phyloP scores from a whole-genome alignment of 1,284 basidiomycete genomes.

The Schizopora paradoxa region DNA sequence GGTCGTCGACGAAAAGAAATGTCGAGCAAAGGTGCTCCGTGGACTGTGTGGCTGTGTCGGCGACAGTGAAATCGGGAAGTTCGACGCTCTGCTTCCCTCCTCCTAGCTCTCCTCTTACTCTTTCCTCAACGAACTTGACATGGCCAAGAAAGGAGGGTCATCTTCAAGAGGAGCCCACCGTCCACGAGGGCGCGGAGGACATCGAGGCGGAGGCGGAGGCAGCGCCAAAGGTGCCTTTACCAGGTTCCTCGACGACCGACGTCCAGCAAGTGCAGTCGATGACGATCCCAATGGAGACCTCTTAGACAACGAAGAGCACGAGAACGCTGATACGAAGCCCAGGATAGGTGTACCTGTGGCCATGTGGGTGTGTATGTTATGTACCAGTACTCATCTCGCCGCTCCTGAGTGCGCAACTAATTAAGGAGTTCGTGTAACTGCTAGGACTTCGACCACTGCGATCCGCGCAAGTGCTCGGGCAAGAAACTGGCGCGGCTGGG shows the following conservation, averaged over 20 bases:
- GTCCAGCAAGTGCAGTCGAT: constrained; percentile 50
- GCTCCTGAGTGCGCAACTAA: not conserved
- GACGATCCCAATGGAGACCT: constrained; percentile 28
- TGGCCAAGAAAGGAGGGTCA: constrained; percentile 39
- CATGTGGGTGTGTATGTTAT: constrained; percentile 73
- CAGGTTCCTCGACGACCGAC: constrained; percentile 26
- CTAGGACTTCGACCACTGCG: constrained; percentile 96
- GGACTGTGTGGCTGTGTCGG: too few relatives aligned
- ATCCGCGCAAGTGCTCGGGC: constrained; percentile 90
- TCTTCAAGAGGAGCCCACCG: constrained; percentile 21
- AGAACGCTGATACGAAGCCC: constrained; percentile 31
- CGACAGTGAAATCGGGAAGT: too few relatives aligned
- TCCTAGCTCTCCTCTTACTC: too few relatives aligned
- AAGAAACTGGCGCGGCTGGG: constrained; percentile 89
- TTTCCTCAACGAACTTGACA: constrained; percentile 21
- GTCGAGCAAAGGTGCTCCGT: too few relatives aligned
- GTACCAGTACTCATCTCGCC: not conserved
- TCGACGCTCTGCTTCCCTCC: too few relatives aligned
- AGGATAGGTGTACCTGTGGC: constrained; percentile 67
- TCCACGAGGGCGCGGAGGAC: constrained; percentile 14
- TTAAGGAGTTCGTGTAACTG: constrained; percentile 4
- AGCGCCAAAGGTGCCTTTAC: constrained; percentile 21
- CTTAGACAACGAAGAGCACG: constrained; percentile 28
- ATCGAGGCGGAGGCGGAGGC: constrained; percentile 27
- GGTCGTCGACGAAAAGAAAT: too few relatives aligned